Evolutionary conservation across 2,329 filamentous ascomycete species (phyloP), one percentile per base, ranked within the genome.

Genomic region (Fusarium stilboides): DNA sequence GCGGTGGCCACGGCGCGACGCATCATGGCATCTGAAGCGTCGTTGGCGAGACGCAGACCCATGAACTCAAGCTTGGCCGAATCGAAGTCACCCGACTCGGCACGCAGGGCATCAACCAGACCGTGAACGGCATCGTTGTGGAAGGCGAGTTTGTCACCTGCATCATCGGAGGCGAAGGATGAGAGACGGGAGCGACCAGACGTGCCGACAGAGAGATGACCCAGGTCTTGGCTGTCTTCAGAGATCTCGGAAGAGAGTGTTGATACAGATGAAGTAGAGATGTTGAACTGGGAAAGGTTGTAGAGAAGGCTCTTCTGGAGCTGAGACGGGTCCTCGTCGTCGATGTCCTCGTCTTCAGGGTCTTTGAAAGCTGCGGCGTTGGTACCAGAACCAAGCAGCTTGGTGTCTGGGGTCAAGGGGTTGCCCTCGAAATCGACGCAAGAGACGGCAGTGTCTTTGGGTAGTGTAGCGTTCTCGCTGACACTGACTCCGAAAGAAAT

Each of bases 1-100:
- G 94, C 92, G 3, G 91, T 89, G 4, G 93, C 93, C 24, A 98
- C 91, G 17, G 96, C 94, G 34, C 91, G 91, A 44, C 95, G 92
- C 75, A 98, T 93, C 79, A 96, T 92, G 69, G 91, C 87, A 75
- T 97, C 95, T 1, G 94, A 94, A 4, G 96, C 96, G 75, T 98
- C 94, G 74, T 92, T 93, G 56, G 91, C 92, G 79, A 99, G 93
- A 13, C 95, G 91, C n/a, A 98, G 85, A 46, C 94, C 93, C 84
- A 94, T 97, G 67, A 99, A 92, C 78, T 99, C 96, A 34, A 98
- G 88, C 77, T 95, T 94, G 50, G 89, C 88, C 4, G 85, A 85
- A 75, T 97, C 94, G 68, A 97, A 96, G 77, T 97, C 93, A 13
- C 89, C 88, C 15, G 88, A 87, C 14, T 90, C 89, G 22, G 90